These are phyloP conservation scores for Saccharomyces hybrid DNA, from an alignment of 1,139 yeast species.

Conservation along the genomic window DNA sequence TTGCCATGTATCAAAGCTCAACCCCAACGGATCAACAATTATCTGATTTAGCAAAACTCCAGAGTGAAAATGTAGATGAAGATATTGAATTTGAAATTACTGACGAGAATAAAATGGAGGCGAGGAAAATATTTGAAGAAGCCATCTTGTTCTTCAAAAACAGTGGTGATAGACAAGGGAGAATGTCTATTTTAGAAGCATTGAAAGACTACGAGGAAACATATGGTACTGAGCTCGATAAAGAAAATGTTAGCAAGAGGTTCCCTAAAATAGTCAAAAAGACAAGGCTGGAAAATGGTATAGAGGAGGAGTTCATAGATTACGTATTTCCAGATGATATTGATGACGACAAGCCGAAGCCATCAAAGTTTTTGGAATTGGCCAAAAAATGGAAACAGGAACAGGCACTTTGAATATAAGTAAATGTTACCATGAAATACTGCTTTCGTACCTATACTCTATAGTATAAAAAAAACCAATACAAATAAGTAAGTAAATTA, in stretches of 20 bases:
- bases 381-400: slow-evolving; percentile 52
- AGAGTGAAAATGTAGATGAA: slow-evolving; percentile 36
- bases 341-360: slow-evolving; percentile 21
- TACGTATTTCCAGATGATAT: slow-evolving; percentile 61
- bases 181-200: slow-evolving; percentile 53
- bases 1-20: slow-evolving; percentile 64
- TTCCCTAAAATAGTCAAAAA: slow-evolving; percentile 50
- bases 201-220: slow-evolving; percentile 56
- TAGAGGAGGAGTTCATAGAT: slow-evolving; percentile 51
- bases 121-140: slow-evolving; percentile 50
- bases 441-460: neutral
- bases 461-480: neutral
- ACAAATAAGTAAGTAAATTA: neutral
- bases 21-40: slow-evolving; percentile 54
- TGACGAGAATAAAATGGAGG: slow-evolving; percentile 43
- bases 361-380: slow-evolving; percentile 51
- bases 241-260: slow-evolving; percentile 37
- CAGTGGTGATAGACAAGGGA: slow-evolving; percentile 36
- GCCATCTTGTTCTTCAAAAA: slow-evolving; percentile 45
- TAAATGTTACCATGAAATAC: neutral
- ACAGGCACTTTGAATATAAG: slow-evolving; percentile 3
- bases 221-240: slow-evolving; percentile 47
- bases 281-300: slow-evolving; percentile 41
- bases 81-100: slow-evolving; percentile 43
- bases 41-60: slow-evolving; percentile 28